Base-by-base conservation (phyloP, 352 stramenopile genomes). In the Phytophthora multivora region DNA sequence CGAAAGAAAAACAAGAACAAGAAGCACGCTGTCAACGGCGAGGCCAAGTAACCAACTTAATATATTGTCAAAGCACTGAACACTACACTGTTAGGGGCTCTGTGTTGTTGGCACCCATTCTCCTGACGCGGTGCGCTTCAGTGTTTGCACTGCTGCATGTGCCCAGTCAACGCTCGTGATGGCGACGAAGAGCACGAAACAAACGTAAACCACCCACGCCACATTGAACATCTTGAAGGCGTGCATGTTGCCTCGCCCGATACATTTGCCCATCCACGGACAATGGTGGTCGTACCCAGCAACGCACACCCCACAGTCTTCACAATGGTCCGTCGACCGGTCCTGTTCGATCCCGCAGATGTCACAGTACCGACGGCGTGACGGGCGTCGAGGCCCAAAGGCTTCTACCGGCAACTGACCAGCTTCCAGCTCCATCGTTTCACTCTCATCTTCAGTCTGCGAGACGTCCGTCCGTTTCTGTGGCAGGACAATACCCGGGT, bases 251-350 rank as follows among this genome's bases (percentile, higher is more conserved):
- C 77, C 86, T 62, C 88, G 84, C 15, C 91, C 93, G 64, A 98
- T 97, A 65, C 90, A 97, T 48, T 96, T 98, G 45, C 93, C 90
- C 87, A 97, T 97, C 90, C 91, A 98, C 30, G 93, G 91, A 73
- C 92, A 98, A 63, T 98, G 91, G 75, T 98, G 95, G 41, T 94
- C 81, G 45, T 88, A 87, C 5, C 81, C 83, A 65, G 85, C 88
- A 25, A 98, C 83, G 61, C 95, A 98, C 36, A 98, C 89, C 58
- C 95, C 90, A 50, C 93, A 98, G 53, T 98, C 91, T 10, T 96
- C 82, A 79, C 95, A 98, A 71, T 98, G 95, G 13, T 91, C 83
- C 4, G 90, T 90, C 45, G 73, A 73, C 11, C 63, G 63, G 15
- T 76, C 68, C 59, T 91, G 85, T 28, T 77, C 46, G 40, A 90